These are phyloP conservation scores for Polytolypa hystricis DNA, from an alignment of 2,329 filamentous ascomycete genomes.

Conservation along the genomic window DNA sequence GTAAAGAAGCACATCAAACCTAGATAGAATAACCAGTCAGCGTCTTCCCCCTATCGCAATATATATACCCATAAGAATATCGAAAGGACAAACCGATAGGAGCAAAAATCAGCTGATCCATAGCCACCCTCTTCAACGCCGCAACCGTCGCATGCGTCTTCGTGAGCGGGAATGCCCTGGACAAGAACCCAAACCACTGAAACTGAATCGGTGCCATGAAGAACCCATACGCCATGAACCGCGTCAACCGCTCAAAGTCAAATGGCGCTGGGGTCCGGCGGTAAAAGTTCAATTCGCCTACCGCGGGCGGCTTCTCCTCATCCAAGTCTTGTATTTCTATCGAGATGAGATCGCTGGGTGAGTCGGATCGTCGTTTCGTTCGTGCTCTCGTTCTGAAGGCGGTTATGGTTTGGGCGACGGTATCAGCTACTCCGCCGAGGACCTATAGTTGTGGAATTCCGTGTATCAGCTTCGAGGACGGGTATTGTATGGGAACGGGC, in stretches of 20 bases:
- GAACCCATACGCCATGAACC: constrained; percentile 97
- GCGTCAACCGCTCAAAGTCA: constrained; percentile 85
- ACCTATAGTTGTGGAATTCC: constrained; percentile 38
- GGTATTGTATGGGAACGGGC: not conserved
- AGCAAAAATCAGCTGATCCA: constrained; percentile 89
- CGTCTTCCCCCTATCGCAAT: constrained; percentile 1
- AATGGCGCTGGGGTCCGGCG: constrained; percentile 65
- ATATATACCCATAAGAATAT: not conserved
- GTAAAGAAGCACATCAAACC: constrained; percentile 82
- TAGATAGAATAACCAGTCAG: constrained; percentile 7
- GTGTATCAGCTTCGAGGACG: not conserved
- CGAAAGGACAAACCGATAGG: constrained; percentile 55
- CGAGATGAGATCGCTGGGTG: constrained; percentile 57
- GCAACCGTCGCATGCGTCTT: constrained; percentile 63
- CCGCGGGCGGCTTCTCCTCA: constrained; percentile 59
- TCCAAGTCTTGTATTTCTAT: constrained; percentile 86
- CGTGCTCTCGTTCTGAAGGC: constrained; percentile 55
- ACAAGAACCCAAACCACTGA: constrained; percentile 87
- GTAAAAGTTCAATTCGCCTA: constrained; percentile 54
- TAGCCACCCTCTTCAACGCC: constrained; percentile 78
- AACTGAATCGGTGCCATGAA: constrained; percentile 92
- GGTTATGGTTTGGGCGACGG: constrained; percentile 86
- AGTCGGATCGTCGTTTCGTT: constrained; percentile 44
- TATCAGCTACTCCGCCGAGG: constrained; percentile 90
- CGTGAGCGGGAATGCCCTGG: constrained; percentile 69